Percentiles rank a stretch among this genome's conserved stretches.
These are phyloP conservation scores for Lentinula lateritia DNA, from an alignment of 768 basidiomycete species.

Conservation along the genomic window DNA sequence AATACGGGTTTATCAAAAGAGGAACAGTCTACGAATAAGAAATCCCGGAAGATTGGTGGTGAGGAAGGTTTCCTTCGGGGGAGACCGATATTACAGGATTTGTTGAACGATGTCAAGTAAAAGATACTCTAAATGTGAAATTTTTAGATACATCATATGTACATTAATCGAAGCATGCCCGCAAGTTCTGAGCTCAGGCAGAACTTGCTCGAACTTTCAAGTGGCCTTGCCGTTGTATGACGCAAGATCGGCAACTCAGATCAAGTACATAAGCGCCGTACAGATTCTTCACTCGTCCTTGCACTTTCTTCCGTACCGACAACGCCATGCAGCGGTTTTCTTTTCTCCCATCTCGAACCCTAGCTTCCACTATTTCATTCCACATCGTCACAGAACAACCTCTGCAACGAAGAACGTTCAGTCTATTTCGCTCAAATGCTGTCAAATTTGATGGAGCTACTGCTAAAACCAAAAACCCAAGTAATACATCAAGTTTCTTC, in stretches of 20 bases:
- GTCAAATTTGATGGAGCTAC: background rate
- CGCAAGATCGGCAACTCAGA: background rate
- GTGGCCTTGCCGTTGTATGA: background rate
- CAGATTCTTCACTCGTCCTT: background rate
- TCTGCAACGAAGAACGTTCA: background rate
- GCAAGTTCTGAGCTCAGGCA: background rate
- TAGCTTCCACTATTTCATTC: background rate
- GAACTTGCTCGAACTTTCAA: background rate
- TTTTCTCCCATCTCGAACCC: background rate
- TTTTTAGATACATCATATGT: background rate
- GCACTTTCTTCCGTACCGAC: background rate
- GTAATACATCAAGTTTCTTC: background rate
- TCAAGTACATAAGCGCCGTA: background rate
- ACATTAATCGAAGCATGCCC: too few species aligned
- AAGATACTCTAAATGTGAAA: background rate
- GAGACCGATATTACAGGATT: constrained; percentile 55
- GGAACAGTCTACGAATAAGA: constrained; percentile 7
- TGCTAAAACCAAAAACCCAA: background rate
- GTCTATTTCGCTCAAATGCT: background rate
- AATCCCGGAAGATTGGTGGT: constrained; percentile 6
- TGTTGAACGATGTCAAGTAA: constrained; percentile 37
- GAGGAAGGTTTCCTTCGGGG: constrained; percentile 45
- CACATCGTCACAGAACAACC: background rate
- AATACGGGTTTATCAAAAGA: background rate
- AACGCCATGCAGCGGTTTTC: background rate